Percentiles rank a stretch among this genome's conserved stretches.
phyloP scores from a whole-genome alignment of 768 basidiomycete species.

The Galerina marginata region DNA sequence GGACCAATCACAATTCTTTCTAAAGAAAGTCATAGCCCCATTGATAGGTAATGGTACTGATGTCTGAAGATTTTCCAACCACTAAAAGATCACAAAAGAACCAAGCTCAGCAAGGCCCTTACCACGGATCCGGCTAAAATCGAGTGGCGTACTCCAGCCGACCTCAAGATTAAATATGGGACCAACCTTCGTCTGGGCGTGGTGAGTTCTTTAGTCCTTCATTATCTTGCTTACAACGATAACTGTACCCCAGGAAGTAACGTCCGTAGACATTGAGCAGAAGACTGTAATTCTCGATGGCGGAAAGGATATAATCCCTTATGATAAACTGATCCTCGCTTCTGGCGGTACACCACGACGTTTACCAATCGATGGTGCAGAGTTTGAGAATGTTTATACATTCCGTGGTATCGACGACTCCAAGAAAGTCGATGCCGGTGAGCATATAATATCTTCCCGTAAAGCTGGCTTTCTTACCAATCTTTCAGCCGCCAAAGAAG shows the following conservation, averaged over 20 bases:
- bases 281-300: conserved; percentile 68
- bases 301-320: conserved; percentile 63
- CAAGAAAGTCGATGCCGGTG: conserved; percentile 73
- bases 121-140: conserved; percentile 80
- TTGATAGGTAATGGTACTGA: conserved; percentile 63
- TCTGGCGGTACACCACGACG: conserved; percentile 75
- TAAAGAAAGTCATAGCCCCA: conserved; percentile 81
- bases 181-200: conserved; percentile 67
- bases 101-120: conserved; percentile 88
- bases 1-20: conserved; percentile 80
- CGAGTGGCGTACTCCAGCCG: conserved; percentile 71
- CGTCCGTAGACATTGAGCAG: conserved; percentile 63
- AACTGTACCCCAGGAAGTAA: conserved; percentile 56
- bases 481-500: conserved; percentile 63
- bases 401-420: conserved; percentile 75
- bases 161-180: conserved; percentile 77
- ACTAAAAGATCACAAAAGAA: conserved; percentile 47
- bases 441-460: conserved; percentile 15
- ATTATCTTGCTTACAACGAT: conserved; percentile 1
- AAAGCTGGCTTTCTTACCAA: conserved; percentile 1
- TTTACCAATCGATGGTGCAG: conserved; percentile 76
- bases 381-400: conserved; percentile 79
- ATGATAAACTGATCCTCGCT: conserved; percentile 82
- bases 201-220: conserved; percentile 38
- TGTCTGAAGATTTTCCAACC: neutral